A percentile compares a stretch with the other conserved stretches of the same genome.
These are phyloP conservation scores for Phoma sp. DNA, from an alignment of 2,329 filamentous ascomycete species.

Conservation along the genomic window DNA sequence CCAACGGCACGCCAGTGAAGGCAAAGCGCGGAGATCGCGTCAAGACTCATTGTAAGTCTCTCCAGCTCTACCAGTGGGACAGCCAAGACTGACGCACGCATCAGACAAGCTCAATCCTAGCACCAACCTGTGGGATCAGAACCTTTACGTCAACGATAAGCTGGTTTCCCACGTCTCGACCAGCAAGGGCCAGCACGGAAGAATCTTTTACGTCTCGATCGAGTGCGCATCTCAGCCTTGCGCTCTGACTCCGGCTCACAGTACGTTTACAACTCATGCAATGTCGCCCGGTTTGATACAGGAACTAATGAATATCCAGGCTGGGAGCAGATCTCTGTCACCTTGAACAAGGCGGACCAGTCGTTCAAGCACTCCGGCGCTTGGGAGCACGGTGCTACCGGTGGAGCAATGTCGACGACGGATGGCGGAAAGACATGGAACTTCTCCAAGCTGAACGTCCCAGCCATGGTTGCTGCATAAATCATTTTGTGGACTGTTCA, in stretches of 20 bases:
- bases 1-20: slow-evolving; percentile 22
- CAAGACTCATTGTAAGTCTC: slow-evolving; percentile 27
- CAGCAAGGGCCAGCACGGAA: slow-evolving; percentile 31
- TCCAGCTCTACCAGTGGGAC: not conserved
- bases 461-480: not conserved
- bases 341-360: slow-evolving; percentile 20
- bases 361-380: slow-evolving; percentile 20
- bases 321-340: slow-evolving; percentile 27
- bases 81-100: not conserved
- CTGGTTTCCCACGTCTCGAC: slow-evolving; percentile 29
- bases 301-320: slow-evolving; percentile 10
- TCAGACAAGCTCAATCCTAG: slow-evolving; percentile 28
- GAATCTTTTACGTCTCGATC: slow-evolving; percentile 31
- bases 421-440: slow-evolving; percentile 30
- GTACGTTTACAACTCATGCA: slow-evolving; percentile 16
- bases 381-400: slow-evolving; percentile 24
- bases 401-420: slow-evolving; percentile 25
- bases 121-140: slow-evolving; percentile 33
- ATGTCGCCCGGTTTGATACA: no score
- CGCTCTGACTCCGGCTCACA: slow-evolving; percentile 26
- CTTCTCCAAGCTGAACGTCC: slow-evolving; percentile 16
- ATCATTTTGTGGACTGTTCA: not conserved
- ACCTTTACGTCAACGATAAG: slow-evolving; percentile 30
- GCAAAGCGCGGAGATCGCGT: slow-evolving; percentile 24
- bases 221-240: slow-evolving; percentile 29